Conservation (phyloP, 129 eudicot species). For the Flaveria brownii region DNA sequence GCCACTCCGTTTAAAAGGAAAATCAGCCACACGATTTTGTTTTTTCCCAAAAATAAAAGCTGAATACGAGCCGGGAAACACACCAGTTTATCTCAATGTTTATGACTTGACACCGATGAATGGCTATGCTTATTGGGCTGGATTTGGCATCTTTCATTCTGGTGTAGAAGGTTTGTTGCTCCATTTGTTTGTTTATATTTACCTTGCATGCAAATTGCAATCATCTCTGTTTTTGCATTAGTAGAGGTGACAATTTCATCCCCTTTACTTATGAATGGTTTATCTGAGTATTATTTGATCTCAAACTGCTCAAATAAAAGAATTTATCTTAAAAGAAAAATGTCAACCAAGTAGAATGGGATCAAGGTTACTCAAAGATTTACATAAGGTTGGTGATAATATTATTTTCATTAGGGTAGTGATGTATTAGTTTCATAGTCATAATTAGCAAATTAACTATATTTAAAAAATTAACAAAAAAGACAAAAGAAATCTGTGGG, state of each 20-base stretch:
- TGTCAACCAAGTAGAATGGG: neutral
- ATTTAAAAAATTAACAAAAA: neutral
- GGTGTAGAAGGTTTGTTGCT: constrained; percentile 66
- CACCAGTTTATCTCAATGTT: constrained; percentile 73
- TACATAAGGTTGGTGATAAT: neutral
- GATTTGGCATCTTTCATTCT: constrained; percentile 68
- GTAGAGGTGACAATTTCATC: neutral
- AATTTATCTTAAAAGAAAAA: neutral
- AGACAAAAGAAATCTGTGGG: neutral
- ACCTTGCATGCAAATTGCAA: neutral
- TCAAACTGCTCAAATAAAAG: neutral
- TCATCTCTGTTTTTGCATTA: neutral
- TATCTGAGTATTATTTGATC: neutral
- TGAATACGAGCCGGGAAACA: constrained; percentile 54
- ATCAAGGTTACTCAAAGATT: neutral
- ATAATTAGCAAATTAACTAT: neutral
- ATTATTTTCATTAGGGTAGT: neutral
- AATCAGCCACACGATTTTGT: constrained; percentile 63
- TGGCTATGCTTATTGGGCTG: constrained; percentile 77
- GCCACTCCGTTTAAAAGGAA: constrained; percentile 58
- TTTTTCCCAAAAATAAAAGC: constrained; percentile 62
- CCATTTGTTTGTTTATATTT: neutral
- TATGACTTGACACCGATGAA: constrained; percentile 74
- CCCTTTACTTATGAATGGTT: neutral
- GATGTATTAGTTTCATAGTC: neutral